Base-by-base conservation (phyloP, 169 alveolate genomes). In the Cryptosporidium meleagridis region DNA sequence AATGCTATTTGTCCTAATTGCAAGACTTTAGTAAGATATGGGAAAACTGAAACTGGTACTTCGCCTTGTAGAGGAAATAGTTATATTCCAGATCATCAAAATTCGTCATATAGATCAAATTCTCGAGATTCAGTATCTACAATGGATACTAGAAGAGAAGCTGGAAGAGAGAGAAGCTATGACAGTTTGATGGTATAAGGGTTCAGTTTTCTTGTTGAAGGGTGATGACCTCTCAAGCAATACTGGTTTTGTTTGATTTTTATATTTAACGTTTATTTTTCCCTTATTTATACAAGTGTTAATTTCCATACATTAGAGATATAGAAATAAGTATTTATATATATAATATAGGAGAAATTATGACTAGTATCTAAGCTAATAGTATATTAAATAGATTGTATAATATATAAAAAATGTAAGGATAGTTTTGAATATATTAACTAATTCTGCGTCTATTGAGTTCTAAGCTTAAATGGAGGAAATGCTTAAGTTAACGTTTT, bases 1-100 rank as follows among this genome's bases (percentile, higher is more conserved):
- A 93, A 93, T 75, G 96, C 96, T 41, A 92, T 93, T 33, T 93
- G 96, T 44, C 96, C 96, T n/a, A 92, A 92, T 51, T 93, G 96
- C 86, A 93, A 93, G 70, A 80, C 89, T 48, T 65, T 80, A 31
- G 89, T 80, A 33, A 55, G 89, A 48, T 80, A 80, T 39, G 89
- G 89, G 8, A 80, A 80, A 51, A 80, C 89, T 2, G 89, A 80
- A 48, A 80, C 72, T 1, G 89, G 89, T 4, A 80, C 89, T 80
- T 62, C 80, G 7, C 89, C 89, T 44, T 62, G 45, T 45, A 80
- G 89, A 80, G 70, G 86, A 31, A 73, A 58, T 52, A 73, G 86
- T 23, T 16, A 52, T 37, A 12, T 53, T 53, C 52, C 68, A 21
- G 59, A 73, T 59, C 85, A 70, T 41, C 61, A 37, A 75, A 59